Percentiles rank a stretch among this genome's conserved stretches.
Evolutionary conservation across 805 yeast species (phyloP).

Genomic region (Sugiyamaella boreocaroliniensis): DNA sequence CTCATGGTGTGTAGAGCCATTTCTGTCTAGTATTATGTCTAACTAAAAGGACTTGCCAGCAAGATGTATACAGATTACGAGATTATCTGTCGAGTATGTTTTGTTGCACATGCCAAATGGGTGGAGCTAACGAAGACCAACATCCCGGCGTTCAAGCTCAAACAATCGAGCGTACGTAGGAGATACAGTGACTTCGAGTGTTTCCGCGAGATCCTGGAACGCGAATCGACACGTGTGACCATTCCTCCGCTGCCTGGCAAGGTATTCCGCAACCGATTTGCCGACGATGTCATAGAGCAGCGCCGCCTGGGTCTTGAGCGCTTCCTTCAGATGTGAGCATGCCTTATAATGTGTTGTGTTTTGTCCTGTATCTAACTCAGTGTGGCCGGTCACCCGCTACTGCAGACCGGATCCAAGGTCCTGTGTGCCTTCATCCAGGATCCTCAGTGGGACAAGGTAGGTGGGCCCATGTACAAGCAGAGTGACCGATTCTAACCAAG

Average conservation of each 20-base stretch:
- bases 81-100: conserved; percentile 58
- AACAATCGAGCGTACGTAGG: conserved; percentile 65
- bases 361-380: conserved; percentile 30
- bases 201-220: conserved; percentile 64
- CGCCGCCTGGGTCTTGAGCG: conserved; percentile 78
- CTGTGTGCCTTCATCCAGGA: conserved; percentile 82
- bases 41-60: conserved; percentile 36
- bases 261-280: conserved; percentile 66
- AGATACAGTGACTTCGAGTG: conserved; percentile 86
- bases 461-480: neutral
- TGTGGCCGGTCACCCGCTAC: conserved; percentile 88
- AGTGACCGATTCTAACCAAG: neutral
- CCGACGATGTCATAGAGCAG: conserved; percentile 74
- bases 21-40: neutral
- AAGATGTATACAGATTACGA: conserved; percentile 88
- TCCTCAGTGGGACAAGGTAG: conserved; percentile 60
- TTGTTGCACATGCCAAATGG: neutral
- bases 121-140: conserved; percentile 45
- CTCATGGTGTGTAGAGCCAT: conserved; percentile 41
- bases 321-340: conserved; percentile 47
- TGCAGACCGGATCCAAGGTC: conserved; percentile 79
- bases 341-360: too few species aligned
- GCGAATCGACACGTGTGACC: conserved; percentile 70
- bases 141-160: conserved; percentile 73
- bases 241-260: conserved; percentile 93